These are phyloP conservation scores for Celoporthe dispersa DNA, from an alignment of 2,329 filamentous ascomycete species.

Conservation along the genomic window DNA sequence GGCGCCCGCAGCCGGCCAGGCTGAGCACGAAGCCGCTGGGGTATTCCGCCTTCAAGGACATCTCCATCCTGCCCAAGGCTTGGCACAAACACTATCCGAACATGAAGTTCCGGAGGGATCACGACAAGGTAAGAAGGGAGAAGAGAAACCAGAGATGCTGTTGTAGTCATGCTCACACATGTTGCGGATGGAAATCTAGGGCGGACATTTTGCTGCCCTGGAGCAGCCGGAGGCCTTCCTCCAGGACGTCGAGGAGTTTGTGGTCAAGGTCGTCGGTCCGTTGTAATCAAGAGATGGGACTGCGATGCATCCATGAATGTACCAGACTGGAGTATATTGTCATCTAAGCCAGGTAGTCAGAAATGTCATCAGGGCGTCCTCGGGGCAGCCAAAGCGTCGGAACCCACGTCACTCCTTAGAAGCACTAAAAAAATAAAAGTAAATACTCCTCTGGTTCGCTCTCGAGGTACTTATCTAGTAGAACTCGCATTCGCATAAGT, in stretches of 20 bases:
- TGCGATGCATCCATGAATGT: not conserved
- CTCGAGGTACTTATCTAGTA: too few species aligned
- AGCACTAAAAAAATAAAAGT: too few species aligned
- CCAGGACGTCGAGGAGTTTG: constrained; percentile 50
- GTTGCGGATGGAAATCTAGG: constrained; percentile 36
- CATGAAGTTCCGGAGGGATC: constrained; percentile 26
- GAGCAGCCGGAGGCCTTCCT: constrained; percentile 47
- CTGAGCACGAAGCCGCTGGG: constrained; percentile 48
- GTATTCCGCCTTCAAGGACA: constrained; percentile 50
- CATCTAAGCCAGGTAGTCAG: not conserved
- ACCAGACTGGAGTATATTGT: too few species aligned
- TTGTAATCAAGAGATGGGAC: not conserved
- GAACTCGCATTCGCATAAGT: not conserved
- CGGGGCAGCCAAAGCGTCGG: too few species aligned
- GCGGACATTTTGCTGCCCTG: constrained; percentile 59
- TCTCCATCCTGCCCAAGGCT: constrained; percentile 43
- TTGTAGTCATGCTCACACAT: not conserved
- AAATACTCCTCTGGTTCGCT: too few species aligned
- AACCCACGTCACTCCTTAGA: too few species aligned
- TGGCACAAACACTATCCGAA: constrained; percentile 38
- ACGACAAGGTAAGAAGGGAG: constrained; percentile 27
- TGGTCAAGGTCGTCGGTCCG: constrained; percentile 20
- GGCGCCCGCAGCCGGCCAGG: not conserved
- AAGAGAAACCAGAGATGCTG: not conserved
- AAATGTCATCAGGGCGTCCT: too few species aligned